Percentiles rank a stretch among this genome's conserved stretches.
Conservation (phyloP, 768 basidiomycete species). For the Mrakia frigida region DNA sequence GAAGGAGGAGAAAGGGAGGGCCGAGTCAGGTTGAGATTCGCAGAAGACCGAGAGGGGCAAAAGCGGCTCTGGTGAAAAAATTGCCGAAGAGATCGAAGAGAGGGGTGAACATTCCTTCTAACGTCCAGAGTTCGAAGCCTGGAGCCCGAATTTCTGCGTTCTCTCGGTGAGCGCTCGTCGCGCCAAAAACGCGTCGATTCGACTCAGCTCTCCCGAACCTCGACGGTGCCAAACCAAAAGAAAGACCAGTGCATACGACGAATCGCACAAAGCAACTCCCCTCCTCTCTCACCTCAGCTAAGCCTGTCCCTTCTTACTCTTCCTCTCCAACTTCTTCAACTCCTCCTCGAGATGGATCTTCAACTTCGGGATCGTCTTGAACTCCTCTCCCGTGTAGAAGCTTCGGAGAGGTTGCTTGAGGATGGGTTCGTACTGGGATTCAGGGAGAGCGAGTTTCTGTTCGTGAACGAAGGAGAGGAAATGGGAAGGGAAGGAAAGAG, state of each 20-base stretch:
- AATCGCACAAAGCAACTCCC: too few relatives aligned
- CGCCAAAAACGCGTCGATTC: too few relatives aligned
- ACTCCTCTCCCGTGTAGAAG: slow-evolving; percentile 44
- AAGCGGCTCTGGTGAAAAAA: too few relatives aligned
- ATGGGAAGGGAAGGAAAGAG: background rate
- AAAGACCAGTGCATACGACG: too few relatives aligned
- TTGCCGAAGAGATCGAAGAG: too few relatives aligned
- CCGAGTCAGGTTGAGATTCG: slow-evolving; percentile 8
- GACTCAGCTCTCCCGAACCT: too few relatives aligned
- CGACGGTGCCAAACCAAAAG: too few relatives aligned
- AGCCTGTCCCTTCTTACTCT: background rate
- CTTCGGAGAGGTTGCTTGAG: slow-evolving; percentile 9
- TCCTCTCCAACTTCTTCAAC: slow-evolving; percentile 1
- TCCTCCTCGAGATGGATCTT: slow-evolving; percentile 34
- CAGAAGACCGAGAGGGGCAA: too few relatives aligned
- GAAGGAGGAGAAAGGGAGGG: slow-evolving; percentile 13
- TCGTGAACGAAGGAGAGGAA: background rate
- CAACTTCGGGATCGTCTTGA: slow-evolving; percentile 44
- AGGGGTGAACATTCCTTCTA: too few relatives aligned
- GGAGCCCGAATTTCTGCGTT: too few relatives aligned
- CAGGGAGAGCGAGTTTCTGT: background rate
- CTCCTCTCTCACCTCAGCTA: slow-evolving; percentile 36
- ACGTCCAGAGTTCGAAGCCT: too few relatives aligned
- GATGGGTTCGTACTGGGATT: slow-evolving; percentile 20
- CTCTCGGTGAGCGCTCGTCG: too few relatives aligned